phyloP scores from a whole-genome alignment of 495 filamentous ascomycete species.

The Friedmanniomyces simplex region DNA sequence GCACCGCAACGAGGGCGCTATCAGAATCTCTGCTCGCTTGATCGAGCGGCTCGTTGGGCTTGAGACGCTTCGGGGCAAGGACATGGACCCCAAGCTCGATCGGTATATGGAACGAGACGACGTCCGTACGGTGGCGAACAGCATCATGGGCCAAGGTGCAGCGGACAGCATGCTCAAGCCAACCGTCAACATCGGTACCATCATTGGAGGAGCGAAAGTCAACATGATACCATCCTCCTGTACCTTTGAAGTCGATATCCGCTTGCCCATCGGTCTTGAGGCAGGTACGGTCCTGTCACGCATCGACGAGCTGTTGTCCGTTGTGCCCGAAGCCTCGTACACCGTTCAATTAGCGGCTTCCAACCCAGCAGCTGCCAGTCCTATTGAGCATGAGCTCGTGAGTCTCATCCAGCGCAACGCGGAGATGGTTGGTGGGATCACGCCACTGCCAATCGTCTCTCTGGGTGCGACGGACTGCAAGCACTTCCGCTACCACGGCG shows the following conservation, averaged over 20 bases:
- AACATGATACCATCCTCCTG: slow-evolving; percentile 18
- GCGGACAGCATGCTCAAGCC: slow-evolving; percentile 14
- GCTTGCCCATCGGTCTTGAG: slow-evolving; percentile 13
- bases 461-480: slow-evolving; percentile 19
- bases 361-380: slow-evolving; percentile 15
- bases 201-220: slow-evolving; percentile 17
- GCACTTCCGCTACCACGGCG: slow-evolving; percentile 15
- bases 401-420: slow-evolving; percentile 1
- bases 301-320: slow-evolving; percentile 5
- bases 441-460: background rate
- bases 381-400: slow-evolving; percentile 3
- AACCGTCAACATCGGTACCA: slow-evolving; percentile 18
- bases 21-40: slow-evolving; percentile 2
- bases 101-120: slow-evolving; percentile 8
- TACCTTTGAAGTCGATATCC: slow-evolving; percentile 18
- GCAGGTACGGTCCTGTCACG: slow-evolving; percentile 2
- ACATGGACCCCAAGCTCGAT: background rate
- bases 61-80: background rate
- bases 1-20: slow-evolving; percentile 8
- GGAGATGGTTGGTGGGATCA: background rate
- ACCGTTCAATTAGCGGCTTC: slow-evolving; percentile 15
- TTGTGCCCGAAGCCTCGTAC: slow-evolving; percentile 14
- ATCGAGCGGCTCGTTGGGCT: slow-evolving; percentile 2
- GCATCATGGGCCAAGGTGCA: slow-evolving; percentile 19
- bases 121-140: slow-evolving; percentile 12